A percentile compares a stretch with the other conserved stretches of the same genome.
Conservation (phyloP, 2,329 filamentous ascomycete genomes). For the Meredithiella fracta region DNA sequence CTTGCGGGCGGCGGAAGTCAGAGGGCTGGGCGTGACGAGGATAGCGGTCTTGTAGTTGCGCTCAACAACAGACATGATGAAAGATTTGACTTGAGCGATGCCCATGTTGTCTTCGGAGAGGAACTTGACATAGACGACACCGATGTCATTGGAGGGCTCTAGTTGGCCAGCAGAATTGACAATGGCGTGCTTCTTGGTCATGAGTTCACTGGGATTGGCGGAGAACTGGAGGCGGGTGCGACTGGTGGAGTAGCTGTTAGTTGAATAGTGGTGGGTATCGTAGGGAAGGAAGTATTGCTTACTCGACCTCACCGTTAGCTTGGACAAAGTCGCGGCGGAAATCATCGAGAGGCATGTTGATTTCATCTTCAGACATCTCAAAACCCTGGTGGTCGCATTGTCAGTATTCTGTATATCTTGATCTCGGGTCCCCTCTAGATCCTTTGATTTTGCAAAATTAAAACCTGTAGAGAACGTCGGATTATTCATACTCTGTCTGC, state of each 20-base stretch:
- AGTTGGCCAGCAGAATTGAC: conserved; percentile 50
- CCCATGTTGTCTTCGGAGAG: conserved; percentile 64
- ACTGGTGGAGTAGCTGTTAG: conserved; percentile 29
- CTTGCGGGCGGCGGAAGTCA: conserved; percentile 77
- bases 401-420: background rate
- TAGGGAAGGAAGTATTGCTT: conserved; percentile 22
- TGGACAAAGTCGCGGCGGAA: conserved; percentile 61
- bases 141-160: conserved; percentile 51
- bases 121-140: conserved; percentile 87
- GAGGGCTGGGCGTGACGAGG: conserved; percentile 66
- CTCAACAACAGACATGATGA: conserved; percentile 64
- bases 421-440: too few relatives aligned
- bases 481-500: conserved; percentile 59
- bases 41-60: conserved; percentile 81
- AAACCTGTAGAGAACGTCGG: background rate
- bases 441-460: background rate
- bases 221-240: conserved; percentile 76
- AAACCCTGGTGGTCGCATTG: conserved; percentile 54
- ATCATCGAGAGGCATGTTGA: conserved; percentile 67
- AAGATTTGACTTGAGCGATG: conserved; percentile 80
- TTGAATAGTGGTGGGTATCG: background rate
- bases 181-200: conserved; percentile 57
- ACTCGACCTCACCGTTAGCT: conserved; percentile 61
- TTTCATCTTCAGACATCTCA: conserved; percentile 75
- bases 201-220: conserved; percentile 64